Percentiles rank a stretch among this genome's conserved stretches.
phyloP scores from a whole-genome alignment of 805 yeast species.

The Lipomyces starkeyi region DNA sequence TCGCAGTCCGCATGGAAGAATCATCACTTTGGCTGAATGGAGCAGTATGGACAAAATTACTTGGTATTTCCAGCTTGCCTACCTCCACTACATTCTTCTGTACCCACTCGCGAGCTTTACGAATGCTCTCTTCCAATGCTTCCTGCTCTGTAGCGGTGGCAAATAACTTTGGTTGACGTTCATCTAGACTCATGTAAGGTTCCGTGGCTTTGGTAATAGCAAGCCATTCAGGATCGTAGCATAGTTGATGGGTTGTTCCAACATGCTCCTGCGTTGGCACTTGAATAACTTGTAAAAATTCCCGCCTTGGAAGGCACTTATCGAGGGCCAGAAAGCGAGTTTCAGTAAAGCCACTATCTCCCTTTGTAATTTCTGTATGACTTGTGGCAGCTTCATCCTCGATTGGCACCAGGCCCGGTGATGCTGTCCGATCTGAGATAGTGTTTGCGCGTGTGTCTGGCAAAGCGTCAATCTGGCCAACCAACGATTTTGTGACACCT shows the following conservation, averaged over 20 bases:
- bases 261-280: conserved; percentile 3
- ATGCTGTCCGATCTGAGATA: neutral
- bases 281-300: conserved; percentile 58
- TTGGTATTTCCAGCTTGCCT: conserved; percentile 42
- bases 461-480: neutral
- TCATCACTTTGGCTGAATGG: conserved; percentile 12
- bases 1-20: neutral
- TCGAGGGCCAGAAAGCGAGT: conserved; percentile 79
- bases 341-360: conserved; percentile 19
- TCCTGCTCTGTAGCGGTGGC: conserved; percentile 16
- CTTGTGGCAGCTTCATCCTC: neutral
- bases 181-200: conserved; percentile 33
- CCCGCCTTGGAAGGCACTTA: conserved; percentile 74
- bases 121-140: conserved; percentile 29
- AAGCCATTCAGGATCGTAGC: conserved; percentile 49
- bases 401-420: neutral
- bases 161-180: conserved; percentile 16
- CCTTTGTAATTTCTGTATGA: neutral
- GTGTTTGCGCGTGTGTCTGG: neutral
- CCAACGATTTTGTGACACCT: neutral
- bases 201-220: conserved; percentile 44
- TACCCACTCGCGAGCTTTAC: conserved; percentile 43
- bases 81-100: conserved; percentile 40
- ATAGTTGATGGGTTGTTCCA: conserved; percentile 13
- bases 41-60: conserved; percentile 40